These are phyloP conservation scores for Leccinum holopus DNA, from an alignment of 1,284 basidiomycete genomes.

Conservation along the genomic window DNA sequence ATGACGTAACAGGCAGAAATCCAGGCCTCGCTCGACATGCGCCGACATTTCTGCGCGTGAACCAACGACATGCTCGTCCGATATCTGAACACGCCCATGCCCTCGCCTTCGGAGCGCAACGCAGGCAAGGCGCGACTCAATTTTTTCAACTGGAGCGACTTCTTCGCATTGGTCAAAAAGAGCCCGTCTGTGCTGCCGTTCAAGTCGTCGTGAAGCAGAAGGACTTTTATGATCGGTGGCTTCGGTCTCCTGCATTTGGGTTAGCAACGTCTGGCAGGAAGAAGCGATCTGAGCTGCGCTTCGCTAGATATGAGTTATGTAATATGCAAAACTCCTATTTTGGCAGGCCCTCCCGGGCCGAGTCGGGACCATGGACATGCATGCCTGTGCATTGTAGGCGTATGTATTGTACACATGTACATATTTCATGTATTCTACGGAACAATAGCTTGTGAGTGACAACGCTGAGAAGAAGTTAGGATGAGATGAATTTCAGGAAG, in stretches of 20 bases:
- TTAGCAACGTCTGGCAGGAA: constrained; percentile 61
- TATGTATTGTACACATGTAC: neutral
- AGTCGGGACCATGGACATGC: neutral
- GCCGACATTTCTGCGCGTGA: constrained; percentile 84
- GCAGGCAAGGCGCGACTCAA: constrained; percentile 47
- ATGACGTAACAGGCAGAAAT: constrained; percentile 42
- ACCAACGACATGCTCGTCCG: constrained; percentile 91
- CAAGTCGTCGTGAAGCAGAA: constrained; percentile 59
- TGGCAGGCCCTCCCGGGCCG: neutral
- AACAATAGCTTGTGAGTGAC: neutral
- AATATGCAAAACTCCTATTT: neutral
- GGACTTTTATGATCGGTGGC: constrained; percentile 74
- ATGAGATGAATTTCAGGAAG: neutral
- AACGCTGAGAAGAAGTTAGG: neutral
- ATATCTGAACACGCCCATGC: constrained; percentile 90
- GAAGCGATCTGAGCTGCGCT: constrained; percentile 60
- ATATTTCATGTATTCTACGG: neutral
- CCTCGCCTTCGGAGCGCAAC: constrained; percentile 54
- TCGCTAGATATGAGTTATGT: constrained; percentile 21
- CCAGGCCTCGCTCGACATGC: constrained; percentile 66
- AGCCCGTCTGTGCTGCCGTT: constrained; percentile 81
- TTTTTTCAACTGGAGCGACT: constrained; percentile 77
- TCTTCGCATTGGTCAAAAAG: constrained; percentile 79
- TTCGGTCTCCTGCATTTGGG: constrained; percentile 76
- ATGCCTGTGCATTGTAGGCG: neutral